Evolutionary conservation across 495 filamentous ascomycete genomes (phyloP), one percentile per base, ranked within the genome.

Genomic region (Lindgomyces ingoldianus): DNA sequence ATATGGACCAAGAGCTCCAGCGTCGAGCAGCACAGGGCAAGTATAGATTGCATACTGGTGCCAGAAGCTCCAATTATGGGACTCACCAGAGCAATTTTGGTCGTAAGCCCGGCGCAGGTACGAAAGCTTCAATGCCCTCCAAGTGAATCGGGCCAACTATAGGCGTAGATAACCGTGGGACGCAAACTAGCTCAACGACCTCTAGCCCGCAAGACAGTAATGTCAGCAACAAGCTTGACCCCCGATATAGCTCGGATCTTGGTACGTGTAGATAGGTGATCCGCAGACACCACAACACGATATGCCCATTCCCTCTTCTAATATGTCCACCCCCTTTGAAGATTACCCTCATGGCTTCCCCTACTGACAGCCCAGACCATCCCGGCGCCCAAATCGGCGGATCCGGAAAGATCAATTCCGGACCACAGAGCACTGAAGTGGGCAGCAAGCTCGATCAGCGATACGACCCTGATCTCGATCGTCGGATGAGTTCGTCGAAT

Each of bases 171-270:
- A n/a, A 4, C 9, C 52, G 52, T 42, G 6, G 19, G 26, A 33
- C 25, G 18, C 54, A 57, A 22, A 8, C 11, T 18, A 29, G 47
- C 3, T 49, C 39, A 4, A 64, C 60, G 12, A 64, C 57, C 44
- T 57, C 48, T 39, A 41, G 60, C 16, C 52, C 60, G 19, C 44
- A 64, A 18, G 11, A 16, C 18, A 53, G 53, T 44, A 64, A 58
- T 27, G 41, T 44, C 22, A 47, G 18, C 14, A 64, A 64, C 54
- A 64, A 64, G 29, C 8, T 58, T n/a, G 61, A 64, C 45, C 53
- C 61, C 24, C 42, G 53, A 12, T 50, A 45, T 27, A 54, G 41
- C 25, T 53, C 54, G 8, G 54, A 65, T 46, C 12, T 57, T 22
- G 30, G 50, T 46, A 22, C 46, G 16, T 24, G 44, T 41, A 36